Evolutionary conservation across 768 basidiomycete genomes (phyloP).

Genomic region (Tulasnella sp.): DNA sequence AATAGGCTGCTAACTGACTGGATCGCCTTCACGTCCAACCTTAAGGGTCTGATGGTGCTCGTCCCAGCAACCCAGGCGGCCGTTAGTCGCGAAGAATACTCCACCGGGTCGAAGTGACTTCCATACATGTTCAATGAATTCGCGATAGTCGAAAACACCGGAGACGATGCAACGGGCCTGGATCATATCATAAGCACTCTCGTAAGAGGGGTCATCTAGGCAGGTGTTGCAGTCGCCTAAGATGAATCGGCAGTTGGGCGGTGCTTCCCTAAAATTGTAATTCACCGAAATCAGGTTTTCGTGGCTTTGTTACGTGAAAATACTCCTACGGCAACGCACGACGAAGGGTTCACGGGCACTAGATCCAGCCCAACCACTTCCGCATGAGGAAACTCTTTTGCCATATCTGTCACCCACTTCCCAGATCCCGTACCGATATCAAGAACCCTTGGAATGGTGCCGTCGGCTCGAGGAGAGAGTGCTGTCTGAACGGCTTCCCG

Average conservation of each 20-base stretch:
- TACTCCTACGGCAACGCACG: too few species aligned
- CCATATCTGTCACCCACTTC: too few species aligned
- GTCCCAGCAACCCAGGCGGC: neutral
- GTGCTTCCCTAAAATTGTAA: neutral
- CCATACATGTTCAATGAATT: neutral
- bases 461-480: too few species aligned
- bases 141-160: constrained; percentile 21
- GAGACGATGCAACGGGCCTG: constrained; percentile 11
- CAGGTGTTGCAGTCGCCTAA: constrained; percentile 11
- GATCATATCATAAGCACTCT: constrained; percentile 25
- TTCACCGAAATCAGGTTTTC: too few species aligned
- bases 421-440: too few species aligned
- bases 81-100: constrained; percentile 17
- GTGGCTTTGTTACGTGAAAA: too few species aligned
- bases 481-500: too few species aligned
- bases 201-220: neutral
- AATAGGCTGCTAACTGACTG: constrained; percentile 5
- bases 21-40: constrained; percentile 13
- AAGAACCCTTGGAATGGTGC: too few species aligned
- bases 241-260: constrained; percentile 26
- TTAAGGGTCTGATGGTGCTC: constrained; percentile 10
- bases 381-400: too few species aligned
- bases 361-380: too few species aligned
- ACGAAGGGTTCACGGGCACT: too few species aligned
- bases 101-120: constrained; percentile 12